A percentile compares a stretch with the other conserved stretches of the same genome.
Evolutionary conservation across 2,329 filamentous ascomycete genomes (phyloP).

Genomic region (Botrytis sinoallii): DNA sequence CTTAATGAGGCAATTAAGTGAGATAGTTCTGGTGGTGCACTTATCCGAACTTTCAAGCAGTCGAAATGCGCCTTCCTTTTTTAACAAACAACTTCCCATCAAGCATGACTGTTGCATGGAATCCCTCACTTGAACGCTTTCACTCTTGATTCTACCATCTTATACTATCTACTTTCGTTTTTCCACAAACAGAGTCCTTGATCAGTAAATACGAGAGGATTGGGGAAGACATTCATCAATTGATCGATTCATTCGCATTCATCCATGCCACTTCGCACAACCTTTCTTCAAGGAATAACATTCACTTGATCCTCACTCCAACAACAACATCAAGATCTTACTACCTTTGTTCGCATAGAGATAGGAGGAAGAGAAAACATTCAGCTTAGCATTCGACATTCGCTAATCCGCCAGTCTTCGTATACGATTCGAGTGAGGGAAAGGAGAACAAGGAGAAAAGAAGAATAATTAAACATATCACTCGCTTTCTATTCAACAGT

Average conservation of each 20-base stretch:
- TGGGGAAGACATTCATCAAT: background rate
- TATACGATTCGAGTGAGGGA: background rate
- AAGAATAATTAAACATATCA: background rate
- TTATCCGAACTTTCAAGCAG: slow-evolving; percentile 7
- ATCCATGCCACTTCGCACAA: background rate
- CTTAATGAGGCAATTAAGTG: background rate
- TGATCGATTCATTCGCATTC: background rate
- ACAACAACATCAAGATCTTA: background rate
- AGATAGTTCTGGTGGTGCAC: background rate
- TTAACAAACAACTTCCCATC: background rate
- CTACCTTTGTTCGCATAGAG: background rate
- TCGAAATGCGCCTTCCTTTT: background rate
- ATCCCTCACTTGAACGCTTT: background rate
- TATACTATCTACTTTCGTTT: background rate
- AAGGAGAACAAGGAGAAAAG: background rate
- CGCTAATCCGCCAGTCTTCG: background rate
- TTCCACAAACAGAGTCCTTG: background rate
- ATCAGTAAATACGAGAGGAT: background rate
- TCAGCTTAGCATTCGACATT: background rate
- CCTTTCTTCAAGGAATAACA: background rate
- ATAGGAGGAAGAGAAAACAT: background rate
- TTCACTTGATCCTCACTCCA: background rate
- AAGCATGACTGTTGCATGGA: background rate
- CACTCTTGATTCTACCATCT: background rate
- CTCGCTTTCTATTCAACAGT: background rate